Percentiles rank a stretch among this genome's conserved stretches.
Conservation (phyloP, 192 early-diverging fungal genomes). For the Chytriomyces sp. region DNA sequence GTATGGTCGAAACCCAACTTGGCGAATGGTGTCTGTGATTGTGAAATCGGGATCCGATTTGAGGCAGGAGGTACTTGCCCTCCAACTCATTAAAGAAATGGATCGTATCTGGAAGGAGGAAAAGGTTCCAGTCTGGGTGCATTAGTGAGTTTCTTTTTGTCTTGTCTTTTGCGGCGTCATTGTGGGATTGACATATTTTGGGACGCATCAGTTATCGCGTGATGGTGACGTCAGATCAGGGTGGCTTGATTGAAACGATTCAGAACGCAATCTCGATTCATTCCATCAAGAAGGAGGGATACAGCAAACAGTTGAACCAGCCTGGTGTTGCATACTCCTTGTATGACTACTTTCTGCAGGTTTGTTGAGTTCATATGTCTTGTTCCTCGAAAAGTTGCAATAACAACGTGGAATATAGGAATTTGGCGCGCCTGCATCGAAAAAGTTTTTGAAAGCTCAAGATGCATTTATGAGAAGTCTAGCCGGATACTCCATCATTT, state of each 20-base stretch:
- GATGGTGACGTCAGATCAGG: slow-evolving; percentile 88
- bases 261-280: slow-evolving; percentile 95
- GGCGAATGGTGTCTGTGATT: slow-evolving; percentile 92
- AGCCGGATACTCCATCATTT: slow-evolving; percentile 91
- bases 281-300: slow-evolving; percentile 98
- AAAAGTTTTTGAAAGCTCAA: slow-evolving; percentile 83
- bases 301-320: slow-evolving; percentile 76
- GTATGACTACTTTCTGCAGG: slow-evolving; percentile 90
- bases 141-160: slow-evolving; percentile 71
- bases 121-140: slow-evolving; percentile 83
- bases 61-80: slow-evolving; percentile 93
- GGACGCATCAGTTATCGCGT: slow-evolving; percentile 76
- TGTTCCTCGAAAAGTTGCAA: not conserved
- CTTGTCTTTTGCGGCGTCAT: not conserved
- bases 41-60: slow-evolving; percentile 97
- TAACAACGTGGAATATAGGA: slow-evolving; percentile 50
- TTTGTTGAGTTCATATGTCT: slow-evolving; percentile 39
- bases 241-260: slow-evolving; percentile 94
- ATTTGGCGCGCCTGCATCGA: slow-evolving; percentile 84
- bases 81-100: slow-evolving; percentile 93
- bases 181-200: slow-evolving; percentile 8
- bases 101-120: slow-evolving; percentile 89
- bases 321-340: slow-evolving; percentile 85
- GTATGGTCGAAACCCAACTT: slow-evolving; percentile 78
- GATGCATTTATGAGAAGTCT: slow-evolving; percentile 94